These are phyloP conservation scores for Macadamia integrifolia DNA, from an alignment of 164 flowering plant genomes.

Conservation along the genomic window DNA sequence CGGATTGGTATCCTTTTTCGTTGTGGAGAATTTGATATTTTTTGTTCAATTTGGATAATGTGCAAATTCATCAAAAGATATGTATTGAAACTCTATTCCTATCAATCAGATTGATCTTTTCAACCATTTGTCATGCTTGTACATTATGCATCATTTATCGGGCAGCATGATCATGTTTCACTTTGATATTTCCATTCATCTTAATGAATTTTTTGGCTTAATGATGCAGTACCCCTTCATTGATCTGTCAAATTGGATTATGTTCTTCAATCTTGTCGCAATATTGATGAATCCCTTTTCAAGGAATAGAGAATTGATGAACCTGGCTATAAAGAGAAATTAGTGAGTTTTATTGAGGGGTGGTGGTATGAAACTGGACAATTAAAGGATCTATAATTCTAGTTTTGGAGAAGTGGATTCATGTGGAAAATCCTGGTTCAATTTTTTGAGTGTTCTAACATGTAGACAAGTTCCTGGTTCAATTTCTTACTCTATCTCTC, in stretches of 20 bases:
- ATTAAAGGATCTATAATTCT: too few relatives aligned
- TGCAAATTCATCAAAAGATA: not conserved
- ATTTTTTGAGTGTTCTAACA: too few relatives aligned
- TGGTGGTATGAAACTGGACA: not conserved
- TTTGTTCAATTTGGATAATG: not conserved
- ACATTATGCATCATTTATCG: not conserved
- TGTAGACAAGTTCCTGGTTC: not conserved
- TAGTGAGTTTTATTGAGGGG: not conserved
- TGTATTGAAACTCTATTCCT: not conserved
- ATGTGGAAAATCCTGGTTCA: too few relatives aligned
- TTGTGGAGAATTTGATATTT: not conserved
- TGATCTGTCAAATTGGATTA: too few relatives aligned
- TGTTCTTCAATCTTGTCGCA: too few relatives aligned
- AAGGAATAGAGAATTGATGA: not conserved
- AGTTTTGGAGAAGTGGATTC: too few relatives aligned
- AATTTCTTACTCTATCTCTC: not conserved
- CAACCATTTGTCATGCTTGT: not conserved
- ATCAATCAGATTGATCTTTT: not conserved
- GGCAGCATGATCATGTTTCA: not conserved
- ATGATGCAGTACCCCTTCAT: not conserved
- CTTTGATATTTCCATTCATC: not conserved
- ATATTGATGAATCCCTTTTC: too few relatives aligned
- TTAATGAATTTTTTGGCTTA: not conserved
- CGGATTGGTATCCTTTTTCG: not conserved
- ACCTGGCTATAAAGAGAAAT: not conserved